Evolutionary conservation across 2,329 filamentous ascomycete genomes (phyloP).

Genomic region (Colletotrichum sidae): DNA sequence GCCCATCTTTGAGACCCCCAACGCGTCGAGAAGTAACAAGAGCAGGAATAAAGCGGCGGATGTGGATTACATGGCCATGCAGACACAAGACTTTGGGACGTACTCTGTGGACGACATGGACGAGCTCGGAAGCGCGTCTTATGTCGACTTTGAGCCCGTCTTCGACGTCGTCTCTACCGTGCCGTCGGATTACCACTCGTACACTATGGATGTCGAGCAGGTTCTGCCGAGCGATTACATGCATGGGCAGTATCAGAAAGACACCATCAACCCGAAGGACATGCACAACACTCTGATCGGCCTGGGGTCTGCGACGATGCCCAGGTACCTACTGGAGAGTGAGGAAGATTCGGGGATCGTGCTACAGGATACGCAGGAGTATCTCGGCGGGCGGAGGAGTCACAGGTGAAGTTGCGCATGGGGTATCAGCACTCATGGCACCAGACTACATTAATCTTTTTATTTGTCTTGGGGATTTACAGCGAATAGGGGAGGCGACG

Average conservation of each 20-base stretch:
- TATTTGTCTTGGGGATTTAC: too few species aligned
- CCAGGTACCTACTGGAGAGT: conserved; percentile 26
- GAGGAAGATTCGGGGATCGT: conserved; percentile 30
- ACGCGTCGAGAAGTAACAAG: neutral
- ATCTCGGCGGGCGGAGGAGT: conserved; percentile 23
- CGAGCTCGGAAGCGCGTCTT: conserved; percentile 19
- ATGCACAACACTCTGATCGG: conserved; percentile 33
- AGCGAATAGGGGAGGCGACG: too few species aligned
- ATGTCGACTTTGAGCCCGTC: conserved; percentile 33
- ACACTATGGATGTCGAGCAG: conserved; percentile 34
- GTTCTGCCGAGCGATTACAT: conserved; percentile 22
- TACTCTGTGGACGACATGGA: conserved; percentile 32
- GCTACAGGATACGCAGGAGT: conserved; percentile 34
- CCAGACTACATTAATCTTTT: too few species aligned
- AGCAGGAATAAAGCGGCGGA: conserved; percentile 15
- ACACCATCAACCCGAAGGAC: conserved; percentile 35
- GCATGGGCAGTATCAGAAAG: conserved; percentile 27
- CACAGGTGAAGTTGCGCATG: conserved; percentile 7
- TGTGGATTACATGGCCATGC: conserved; percentile 17
- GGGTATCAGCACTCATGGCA: neutral
- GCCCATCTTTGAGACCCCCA: neutral
- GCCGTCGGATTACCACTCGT: conserved; percentile 33
- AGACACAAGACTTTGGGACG: conserved; percentile 23
- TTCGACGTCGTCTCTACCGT: conserved; percentile 34
- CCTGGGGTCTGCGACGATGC: conserved; percentile 25